Evolutionary conservation across 495 filamentous ascomycete species (phyloP), one percentile per base, ranked within the genome.

Genomic region (Daldinia bambusicola): DNA sequence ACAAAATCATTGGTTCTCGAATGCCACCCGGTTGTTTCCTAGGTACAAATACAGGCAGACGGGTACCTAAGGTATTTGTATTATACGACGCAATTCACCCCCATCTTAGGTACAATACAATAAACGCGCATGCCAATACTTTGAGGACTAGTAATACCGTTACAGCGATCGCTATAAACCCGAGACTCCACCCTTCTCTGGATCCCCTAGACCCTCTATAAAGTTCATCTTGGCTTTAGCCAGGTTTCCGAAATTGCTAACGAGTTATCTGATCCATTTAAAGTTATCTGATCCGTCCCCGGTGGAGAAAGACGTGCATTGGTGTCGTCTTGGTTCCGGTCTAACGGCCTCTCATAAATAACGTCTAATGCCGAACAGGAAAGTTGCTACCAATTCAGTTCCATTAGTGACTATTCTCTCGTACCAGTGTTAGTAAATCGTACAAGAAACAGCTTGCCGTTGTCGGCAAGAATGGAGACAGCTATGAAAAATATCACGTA

Each of bases 231-330:
- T 26, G 26, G 26, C 26, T 26, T 26, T 31, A 59, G 59, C 62
- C 53, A 52, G 58, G 66, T 66, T 66, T 66, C 36, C 57, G 31
- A 63, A 59, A 71, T 60, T 66, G 64, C 50, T 66, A 74, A 74
- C 60, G 61, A 65, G 56, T 76, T 75, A 76, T 76, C 75, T 50
- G 75, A 76, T 76, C 72, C 75, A 69, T 69, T 66, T 75, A 69
- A 75, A 75, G 72, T 76, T 76, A 76, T 76, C 75, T 59, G 75
- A 76, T 76, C 75, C 75, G 70, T 26, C 22, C 26, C 13, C 36
- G 51, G 70, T 73, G 70, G 70, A 69, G 70, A 61, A 52, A 36
- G 66, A 61, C 38, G 40, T 63, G 45, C 61, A 51, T 63, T 63
- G 48, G 59, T 22, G 41, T n/a, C 61, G 50, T 69, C 63, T 56